Percentiles rank a stretch among this genome's conserved stretches.
phyloP scores from a whole-genome alignment of 2,329 filamentous ascomycete genomes.

The Alternaria arborescens region DNA sequence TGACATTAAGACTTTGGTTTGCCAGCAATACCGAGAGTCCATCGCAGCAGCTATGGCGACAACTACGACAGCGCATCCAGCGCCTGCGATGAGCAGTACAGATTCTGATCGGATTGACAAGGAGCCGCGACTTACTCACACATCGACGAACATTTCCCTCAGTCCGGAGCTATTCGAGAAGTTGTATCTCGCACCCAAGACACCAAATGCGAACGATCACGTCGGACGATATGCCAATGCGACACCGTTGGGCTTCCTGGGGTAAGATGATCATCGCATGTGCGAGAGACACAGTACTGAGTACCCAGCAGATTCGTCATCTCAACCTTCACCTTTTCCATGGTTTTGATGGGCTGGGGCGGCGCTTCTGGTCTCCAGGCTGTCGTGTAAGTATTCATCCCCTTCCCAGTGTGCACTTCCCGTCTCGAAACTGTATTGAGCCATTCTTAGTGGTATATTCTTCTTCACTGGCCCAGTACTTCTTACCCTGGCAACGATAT shows the following conservation, averaged over 20 bases:
- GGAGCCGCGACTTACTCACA: conserved; percentile 27
- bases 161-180: conserved; percentile 44
- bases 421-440: neutral
- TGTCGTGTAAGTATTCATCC: conserved; percentile 36
- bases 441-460: conserved; percentile 46
- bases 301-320: conserved; percentile 45
- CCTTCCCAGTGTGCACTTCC: neutral
- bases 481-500: conserved; percentile 58
- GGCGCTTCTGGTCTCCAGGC: conserved; percentile 49
- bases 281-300: neutral
- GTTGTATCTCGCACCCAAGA: conserved; percentile 37
- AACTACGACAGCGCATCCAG: neutral
- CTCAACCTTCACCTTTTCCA: conserved; percentile 52
- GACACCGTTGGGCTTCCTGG: conserved; percentile 40
- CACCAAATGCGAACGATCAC: conserved; percentile 31
- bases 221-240: conserved; percentile 36
- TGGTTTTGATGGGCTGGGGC: conserved; percentile 53
- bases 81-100: conserved; percentile 10
- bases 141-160: conserved; percentile 37
- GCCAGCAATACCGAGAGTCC: neutral
- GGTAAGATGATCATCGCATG: conserved; percentile 17
- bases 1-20: neutral
- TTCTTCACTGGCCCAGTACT: conserved; percentile 59
- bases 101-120: conserved; percentile 31
- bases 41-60: conserved; percentile 7